phyloP scores from a whole-genome alignment of 441 rosid genomes.

The Metrosideros polymorpha region DNA sequence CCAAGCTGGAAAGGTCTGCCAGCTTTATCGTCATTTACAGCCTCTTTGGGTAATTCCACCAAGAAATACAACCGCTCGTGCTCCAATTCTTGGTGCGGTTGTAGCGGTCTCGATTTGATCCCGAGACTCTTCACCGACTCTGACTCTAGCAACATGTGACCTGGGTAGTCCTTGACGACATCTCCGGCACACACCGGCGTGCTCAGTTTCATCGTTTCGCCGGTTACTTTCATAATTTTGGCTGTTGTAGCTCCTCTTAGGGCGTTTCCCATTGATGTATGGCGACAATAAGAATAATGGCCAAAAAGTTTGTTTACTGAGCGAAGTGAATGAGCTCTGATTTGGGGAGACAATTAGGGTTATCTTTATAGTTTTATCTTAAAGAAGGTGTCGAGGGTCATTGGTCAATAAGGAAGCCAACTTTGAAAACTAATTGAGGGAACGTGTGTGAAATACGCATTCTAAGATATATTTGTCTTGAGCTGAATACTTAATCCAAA shows the following conservation, averaged over 20 bases:
- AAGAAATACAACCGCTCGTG: not conserved
- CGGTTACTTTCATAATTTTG: not conserved
- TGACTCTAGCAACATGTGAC: not conserved
- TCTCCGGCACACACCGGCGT: not conserved
- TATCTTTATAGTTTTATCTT: not conserved
- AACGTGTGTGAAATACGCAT: not conserved
- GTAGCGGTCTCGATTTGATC: not conserved
- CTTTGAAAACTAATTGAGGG: not conserved
- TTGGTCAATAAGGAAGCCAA: not conserved
- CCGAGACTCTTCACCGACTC: not conserved
- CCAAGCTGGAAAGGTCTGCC: not conserved
- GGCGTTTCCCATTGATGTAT: not conserved
- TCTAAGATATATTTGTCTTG: not conserved
- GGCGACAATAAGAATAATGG: not conserved
- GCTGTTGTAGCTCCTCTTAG: not conserved
- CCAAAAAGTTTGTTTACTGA: not conserved
- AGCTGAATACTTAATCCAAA: not conserved
- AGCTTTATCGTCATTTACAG: not conserved
- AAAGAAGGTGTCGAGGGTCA: not conserved
- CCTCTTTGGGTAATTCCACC: not conserved
- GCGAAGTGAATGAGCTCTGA: not conserved
- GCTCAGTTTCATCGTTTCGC: not conserved
- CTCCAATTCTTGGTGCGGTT: not conserved
- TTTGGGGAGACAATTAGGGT: not conserved
- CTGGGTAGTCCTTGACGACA: not conserved